Conservation (phyloP, 2,329 filamentous ascomycete species). For the Colletotrichum spaethianum region DNA sequence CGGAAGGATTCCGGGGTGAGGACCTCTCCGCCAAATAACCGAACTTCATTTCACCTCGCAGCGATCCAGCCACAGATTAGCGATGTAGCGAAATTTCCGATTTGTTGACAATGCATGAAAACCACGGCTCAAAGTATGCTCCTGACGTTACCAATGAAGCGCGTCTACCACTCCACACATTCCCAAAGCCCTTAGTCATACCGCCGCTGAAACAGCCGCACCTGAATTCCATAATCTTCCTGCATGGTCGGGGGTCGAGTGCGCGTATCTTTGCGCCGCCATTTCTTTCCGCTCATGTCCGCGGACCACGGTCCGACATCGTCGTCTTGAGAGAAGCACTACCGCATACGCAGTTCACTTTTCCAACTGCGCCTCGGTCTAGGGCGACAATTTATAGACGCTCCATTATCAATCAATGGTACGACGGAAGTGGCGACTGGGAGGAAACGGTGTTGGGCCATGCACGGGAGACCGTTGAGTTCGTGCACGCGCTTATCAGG, state of each 20-base stretch:
- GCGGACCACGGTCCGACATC: neutral
- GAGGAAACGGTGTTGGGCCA: slow-evolving; percentile 48
- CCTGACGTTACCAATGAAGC: neutral
- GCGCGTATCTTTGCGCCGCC: slow-evolving; percentile 56
- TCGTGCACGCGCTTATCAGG: slow-evolving; percentile 55
- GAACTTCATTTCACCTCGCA: neutral
- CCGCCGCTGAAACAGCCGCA: slow-evolving; percentile 51
- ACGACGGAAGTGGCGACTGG: slow-evolving; percentile 54
- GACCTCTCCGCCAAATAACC: neutral
- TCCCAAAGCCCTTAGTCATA: slow-evolving; percentile 43
- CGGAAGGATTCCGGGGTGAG: neutral
- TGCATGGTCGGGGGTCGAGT: slow-evolving; percentile 64
- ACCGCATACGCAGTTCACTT: slow-evolving; percentile 63
- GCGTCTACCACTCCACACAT: slow-evolving; percentile 43
- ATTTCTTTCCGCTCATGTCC: slow-evolving; percentile 52
- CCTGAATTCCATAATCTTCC: slow-evolving; percentile 61
- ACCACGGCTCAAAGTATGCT: neutral
- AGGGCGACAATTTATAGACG: slow-evolving; percentile 52
- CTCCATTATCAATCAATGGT: slow-evolving; percentile 53
- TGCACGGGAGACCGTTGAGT: slow-evolving; percentile 55
- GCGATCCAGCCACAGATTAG: neutral
- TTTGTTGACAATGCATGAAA: neutral
- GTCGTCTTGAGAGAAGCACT: slow-evolving; percentile 52
- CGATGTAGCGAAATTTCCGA: neutral
- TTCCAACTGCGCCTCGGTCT: slow-evolving; percentile 61